Conservation (phyloP, 2,329 filamentous ascomycete genomes). For the Thielaviopsis musarum region DNA sequence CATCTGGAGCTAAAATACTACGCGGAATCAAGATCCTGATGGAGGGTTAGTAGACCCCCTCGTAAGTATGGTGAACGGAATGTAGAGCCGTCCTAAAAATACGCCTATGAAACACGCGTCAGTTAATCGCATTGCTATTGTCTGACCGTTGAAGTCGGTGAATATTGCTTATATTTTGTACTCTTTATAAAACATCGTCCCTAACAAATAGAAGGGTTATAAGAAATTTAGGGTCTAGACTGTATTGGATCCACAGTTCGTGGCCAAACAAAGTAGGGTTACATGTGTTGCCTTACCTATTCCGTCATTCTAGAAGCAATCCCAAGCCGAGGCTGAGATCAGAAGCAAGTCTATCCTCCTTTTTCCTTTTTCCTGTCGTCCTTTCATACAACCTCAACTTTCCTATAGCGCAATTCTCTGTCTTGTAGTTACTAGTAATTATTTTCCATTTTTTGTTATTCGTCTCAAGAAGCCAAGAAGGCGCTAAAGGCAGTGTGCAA, state of each 20-base stretch:
- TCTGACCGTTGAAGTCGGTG: not conserved
- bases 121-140: no score
- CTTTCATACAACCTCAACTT: no score
- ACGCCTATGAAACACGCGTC: not conserved
- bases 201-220: not conserved
- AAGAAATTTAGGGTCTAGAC: not conserved
- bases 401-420: no score
- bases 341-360: not conserved
- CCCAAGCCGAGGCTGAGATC: not conserved
- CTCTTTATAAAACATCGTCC: no score
- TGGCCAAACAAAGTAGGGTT: not conserved
- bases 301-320: not conserved
- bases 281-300: not conserved
- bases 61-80: not conserved
- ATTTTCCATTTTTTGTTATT: no score
- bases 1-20: not conserved
- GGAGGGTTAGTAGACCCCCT: no score
- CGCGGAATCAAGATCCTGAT: not conserved
- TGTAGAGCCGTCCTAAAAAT: not conserved
- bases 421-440: no score
- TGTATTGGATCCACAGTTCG: not conserved
- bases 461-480: no score
- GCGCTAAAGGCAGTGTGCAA: no score
- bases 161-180: no score
- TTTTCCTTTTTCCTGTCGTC: not conserved